Percentiles rank a stretch among this genome's conserved stretches.
Evolutionary conservation across 2,329 filamentous ascomycete species (phyloP).

Genomic region (Hirsutella thompsonii): DNA sequence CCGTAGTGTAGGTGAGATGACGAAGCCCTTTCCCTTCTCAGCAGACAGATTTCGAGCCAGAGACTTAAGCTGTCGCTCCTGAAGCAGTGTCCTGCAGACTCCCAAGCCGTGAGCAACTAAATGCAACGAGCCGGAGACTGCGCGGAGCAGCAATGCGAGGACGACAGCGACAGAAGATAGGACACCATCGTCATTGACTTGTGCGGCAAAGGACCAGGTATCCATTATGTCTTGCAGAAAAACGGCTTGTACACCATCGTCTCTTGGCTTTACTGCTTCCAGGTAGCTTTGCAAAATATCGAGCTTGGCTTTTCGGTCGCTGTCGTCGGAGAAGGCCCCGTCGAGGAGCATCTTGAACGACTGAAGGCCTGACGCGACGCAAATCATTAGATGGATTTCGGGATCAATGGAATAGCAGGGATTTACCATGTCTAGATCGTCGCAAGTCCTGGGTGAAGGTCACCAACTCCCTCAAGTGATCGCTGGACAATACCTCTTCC

Average conservation of each 20-base stretch:
- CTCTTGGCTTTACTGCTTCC: conserved; percentile 35
- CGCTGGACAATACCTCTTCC: conserved; percentile 48
- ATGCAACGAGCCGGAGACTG: conserved; percentile 61
- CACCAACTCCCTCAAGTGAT: conserved; percentile 57
- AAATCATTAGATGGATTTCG: not conserved
- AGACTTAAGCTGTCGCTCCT: conserved; percentile 68
- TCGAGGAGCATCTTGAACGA: conserved; percentile 63
- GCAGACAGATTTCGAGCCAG: conserved; percentile 67
- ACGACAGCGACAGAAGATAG: conserved; percentile 71
- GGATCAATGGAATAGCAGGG: not conserved
- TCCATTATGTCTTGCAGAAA: conserved; percentile 73
- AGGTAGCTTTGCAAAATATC: conserved; percentile 60
- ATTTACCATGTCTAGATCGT: conserved; percentile 51
- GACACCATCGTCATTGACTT: conserved; percentile 67
- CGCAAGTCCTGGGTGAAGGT: conserved; percentile 57
- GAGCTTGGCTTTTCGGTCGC: conserved; percentile 26
- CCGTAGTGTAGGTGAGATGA: conserved; percentile 80
- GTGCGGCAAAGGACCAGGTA: conserved; percentile 73
- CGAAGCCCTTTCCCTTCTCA: conserved; percentile 70
- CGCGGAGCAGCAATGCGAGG: conserved; percentile 68
- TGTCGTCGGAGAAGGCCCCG: conserved; percentile 39
- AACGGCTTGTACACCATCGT: conserved; percentile 32
- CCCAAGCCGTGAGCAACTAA: conserved; percentile 63
- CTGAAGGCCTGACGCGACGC: conserved; percentile 38
- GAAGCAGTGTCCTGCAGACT: conserved; percentile 70